Base-by-base conservation (phyloP, 1,284 basidiomycete species). In the Leccinum solheimii region DNA sequence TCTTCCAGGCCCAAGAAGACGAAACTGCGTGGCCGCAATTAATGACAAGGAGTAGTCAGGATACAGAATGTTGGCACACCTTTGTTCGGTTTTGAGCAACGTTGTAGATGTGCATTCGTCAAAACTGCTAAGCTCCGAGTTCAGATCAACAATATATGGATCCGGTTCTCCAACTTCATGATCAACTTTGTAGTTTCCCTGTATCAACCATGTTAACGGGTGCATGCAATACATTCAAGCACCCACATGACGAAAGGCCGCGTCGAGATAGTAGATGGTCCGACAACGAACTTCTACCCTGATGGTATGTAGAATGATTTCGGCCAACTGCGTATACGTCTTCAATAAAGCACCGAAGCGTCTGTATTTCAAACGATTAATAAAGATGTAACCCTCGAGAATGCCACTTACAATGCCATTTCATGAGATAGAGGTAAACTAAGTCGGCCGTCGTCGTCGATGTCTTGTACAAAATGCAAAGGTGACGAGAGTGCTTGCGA, bases 131-230 rank as follows among this genome's bases (percentile, higher is more conserved):
- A 99, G 78, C 66, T 95, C 91, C 9, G 82, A 80, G 70, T 97
- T 98, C 53, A 98, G 82, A 72, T 98, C 94, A 50, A 92, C 83
- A 54, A 98, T 84, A 72, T 95, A 89, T 3, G 92, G 87, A 72
- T 98, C 96, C 0, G 96, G 97, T 72, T 98, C 96, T 34, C 86
- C 81, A 3, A 91, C 88, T 74, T 96, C 94, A 66, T 86, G 85
- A 38, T 92, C 88, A 30, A 94, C 81, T 53, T 83, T 81, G 71
- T 95, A 95, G 64, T 94, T 91, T 32, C 94, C 93, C 90, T 96
- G 67, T 5, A 61, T 45, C 43, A 34, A 57, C 21, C 61, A 58
- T 54, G 48, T 55, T 30, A 63, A 52, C 38, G 27, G 30, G 62
- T 36, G 54, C 26, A 32, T 56, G 14, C 34, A 48, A 38, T 56